Percentiles rank a stretch among this genome's conserved stretches.
Conservation (phyloP, 176 grass and related monocot genomes). For the Oryza nivara region DNA sequence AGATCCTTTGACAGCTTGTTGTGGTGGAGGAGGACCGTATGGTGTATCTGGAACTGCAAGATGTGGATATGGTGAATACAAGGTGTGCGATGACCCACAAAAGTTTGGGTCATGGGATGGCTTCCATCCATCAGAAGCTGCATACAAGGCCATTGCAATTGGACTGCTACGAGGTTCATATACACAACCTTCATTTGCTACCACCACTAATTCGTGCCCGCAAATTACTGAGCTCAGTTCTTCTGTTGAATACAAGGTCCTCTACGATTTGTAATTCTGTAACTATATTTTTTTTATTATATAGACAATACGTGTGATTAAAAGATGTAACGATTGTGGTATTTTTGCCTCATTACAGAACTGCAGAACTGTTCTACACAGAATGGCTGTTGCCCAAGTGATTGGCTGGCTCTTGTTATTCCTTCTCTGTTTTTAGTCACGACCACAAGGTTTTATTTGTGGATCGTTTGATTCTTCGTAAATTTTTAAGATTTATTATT, state of each 20-base stretch:
- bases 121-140: slow-evolving; percentile 75
- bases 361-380: slow-evolving; percentile 41
- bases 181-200: slow-evolving; percentile 53
- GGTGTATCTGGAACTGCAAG: slow-evolving; percentile 44
- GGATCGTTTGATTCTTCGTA: not conserved
- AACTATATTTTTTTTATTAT: slow-evolving; percentile 27
- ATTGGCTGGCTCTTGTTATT: slow-evolving; percentile 51
- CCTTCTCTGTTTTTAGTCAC: slow-evolving; percentile 24
- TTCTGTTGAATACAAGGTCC: slow-evolving; percentile 66
- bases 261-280: slow-evolving; percentile 51
- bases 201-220: slow-evolving; percentile 47
- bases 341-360: slow-evolving; percentile 57
- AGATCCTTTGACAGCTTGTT: slow-evolving; percentile 66
- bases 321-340: slow-evolving; percentile 41
- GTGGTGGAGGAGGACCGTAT: slow-evolving; percentile 64
- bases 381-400: slow-evolving; percentile 43
- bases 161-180: slow-evolving; percentile 59
- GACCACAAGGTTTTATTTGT: not conserved
- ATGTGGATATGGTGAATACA: slow-evolving; percentile 56
- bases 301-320: slow-evolving; percentile 3
- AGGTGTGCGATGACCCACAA: slow-evolving; percentile 63
- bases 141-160: slow-evolving; percentile 63
- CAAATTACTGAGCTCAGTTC: slow-evolving; percentile 49
- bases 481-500: not conserved
- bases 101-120: slow-evolving; percentile 84